Evolutionary conservation across 192 early-diverging fungal species (phyloP), one percentile per base, ranked within the genome.

Genomic region (Backusella australiensis): DNA sequence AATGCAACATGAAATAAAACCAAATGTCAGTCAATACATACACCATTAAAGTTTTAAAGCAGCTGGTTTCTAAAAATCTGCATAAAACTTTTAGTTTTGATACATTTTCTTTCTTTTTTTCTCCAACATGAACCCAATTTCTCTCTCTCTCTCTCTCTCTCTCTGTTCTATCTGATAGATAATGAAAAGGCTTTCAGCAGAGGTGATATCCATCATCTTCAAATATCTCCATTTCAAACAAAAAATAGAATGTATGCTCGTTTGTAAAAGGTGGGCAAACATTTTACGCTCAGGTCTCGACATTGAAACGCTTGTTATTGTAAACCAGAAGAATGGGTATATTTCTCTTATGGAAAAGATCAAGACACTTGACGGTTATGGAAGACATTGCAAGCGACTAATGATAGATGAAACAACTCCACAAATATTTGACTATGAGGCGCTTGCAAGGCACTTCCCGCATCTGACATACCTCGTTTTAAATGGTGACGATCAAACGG

Each of bases 131-230:
- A 29, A 12, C 56, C 21, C 14, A 2, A 3, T 14, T 14, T 6
- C 11, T 63, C 56, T 59, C 56, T 6, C 11, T 63, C 56, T 59
- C 56, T 6, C 11, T 63, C 56, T 59, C 56, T 6, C 11, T 63
- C 56, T 59, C 56, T 26, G 56, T 63, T 63, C 23, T 11, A 63
- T 63, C 2, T 59, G 4, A 49, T n/a, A 49, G 46, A 49, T 15
- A n/a, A 63, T 63, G 56, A 63, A 63, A 63, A 63, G 56, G 23
- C 56, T 63, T 63, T 63, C 56, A 14, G 56, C 26, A 29, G 56
- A 63, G 26, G 56, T 63, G 26, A 63, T 63, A 12, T 63, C 56
- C 11, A 63, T 63, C 26, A 63, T 63, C 11, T 63, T 63, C 56
- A 63, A 63, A 63, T 63, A 63, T 63, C 56, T 63, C 23, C 56